Percentiles rank a stretch among this genome's conserved stretches.
Evolutionary conservation across 2,329 filamentous ascomycete species (phyloP).

Genomic region (Lecanosticta acicola): DNA sequence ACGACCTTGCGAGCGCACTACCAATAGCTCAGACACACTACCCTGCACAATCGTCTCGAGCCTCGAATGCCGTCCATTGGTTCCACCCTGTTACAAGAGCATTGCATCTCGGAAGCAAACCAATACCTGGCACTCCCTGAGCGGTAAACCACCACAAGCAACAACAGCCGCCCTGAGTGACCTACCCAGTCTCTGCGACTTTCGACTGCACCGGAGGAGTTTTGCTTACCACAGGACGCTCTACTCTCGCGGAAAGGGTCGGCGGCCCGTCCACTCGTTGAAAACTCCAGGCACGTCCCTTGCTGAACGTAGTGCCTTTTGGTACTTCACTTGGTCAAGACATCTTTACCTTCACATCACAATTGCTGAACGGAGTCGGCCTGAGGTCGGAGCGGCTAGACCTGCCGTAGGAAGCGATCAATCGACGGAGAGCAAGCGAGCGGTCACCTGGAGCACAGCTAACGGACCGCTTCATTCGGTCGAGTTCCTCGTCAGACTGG

Average conservation of each 20-base stretch:
- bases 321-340: not conserved
- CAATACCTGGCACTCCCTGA: conserved; percentile 12
- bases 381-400: not conserved
- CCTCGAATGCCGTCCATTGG: conserved; percentile 16
- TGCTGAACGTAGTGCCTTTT: not conserved
- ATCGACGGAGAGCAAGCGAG: not conserved
- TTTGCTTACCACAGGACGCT: conserved; percentile 14
- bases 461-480: not conserved
- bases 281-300: conserved; percentile 13
- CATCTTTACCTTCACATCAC: not conserved
- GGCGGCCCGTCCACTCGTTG: conserved; percentile 12
- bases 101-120: conserved; percentile 6
- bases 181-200: not conserved
- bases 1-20: conserved; percentile 10
- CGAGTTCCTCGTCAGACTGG: not conserved
- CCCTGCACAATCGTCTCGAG: conserved; percentile 17
- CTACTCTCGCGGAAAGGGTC: conserved; percentile 7
- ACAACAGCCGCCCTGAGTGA: not conserved
- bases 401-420: not conserved
- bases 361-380: not conserved
- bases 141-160: conserved; percentile 6
- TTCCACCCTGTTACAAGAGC: conserved; percentile 13
- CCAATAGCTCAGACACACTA: conserved; percentile 13
- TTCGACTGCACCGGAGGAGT: conserved; percentile 4
- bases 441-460: not conserved